A percentile compares a stretch with the other conserved stretches of the same genome.
Conservation (phyloP, 2,329 filamentous ascomycete genomes). For the Arthrinium phaeospermum region DNA sequence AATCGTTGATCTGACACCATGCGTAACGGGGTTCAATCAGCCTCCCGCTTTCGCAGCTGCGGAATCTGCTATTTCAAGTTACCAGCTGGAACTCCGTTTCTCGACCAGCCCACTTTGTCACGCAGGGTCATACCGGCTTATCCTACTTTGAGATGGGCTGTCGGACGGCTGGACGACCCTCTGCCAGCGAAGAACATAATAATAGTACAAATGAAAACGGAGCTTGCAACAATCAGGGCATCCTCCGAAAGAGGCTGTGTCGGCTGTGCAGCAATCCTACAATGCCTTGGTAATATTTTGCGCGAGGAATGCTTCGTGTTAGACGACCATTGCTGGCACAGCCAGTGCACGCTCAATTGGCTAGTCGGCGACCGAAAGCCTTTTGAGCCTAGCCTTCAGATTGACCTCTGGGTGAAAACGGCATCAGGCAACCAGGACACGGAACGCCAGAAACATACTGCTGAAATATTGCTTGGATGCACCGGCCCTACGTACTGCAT, state of each 20-base stretch:
- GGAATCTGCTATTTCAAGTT: not conserved
- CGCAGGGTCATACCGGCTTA: too few species aligned
- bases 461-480: not conserved
- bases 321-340: not conserved
- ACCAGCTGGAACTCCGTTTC: not conserved
- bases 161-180: not conserved
- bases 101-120: not conserved
- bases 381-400: not conserved
- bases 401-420: not conserved
- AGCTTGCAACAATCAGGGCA: not conserved
- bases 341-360: not conserved
- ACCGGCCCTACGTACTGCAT: not conserved
- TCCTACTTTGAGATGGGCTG: too few species aligned
- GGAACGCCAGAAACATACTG: not conserved
- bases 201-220: not conserved
- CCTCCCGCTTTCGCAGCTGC: not conserved
- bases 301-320: not conserved
- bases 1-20: not conserved
- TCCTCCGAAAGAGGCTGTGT: not conserved
- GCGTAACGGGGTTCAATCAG: not conserved
- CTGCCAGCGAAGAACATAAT: not conserved
- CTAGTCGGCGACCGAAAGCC: not conserved
- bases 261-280: not conserved
- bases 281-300: not conserved
- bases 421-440: too few species aligned